phyloP scores from a whole-genome alignment of 163 green algal species.

The Botryococcus braunii region DNA sequence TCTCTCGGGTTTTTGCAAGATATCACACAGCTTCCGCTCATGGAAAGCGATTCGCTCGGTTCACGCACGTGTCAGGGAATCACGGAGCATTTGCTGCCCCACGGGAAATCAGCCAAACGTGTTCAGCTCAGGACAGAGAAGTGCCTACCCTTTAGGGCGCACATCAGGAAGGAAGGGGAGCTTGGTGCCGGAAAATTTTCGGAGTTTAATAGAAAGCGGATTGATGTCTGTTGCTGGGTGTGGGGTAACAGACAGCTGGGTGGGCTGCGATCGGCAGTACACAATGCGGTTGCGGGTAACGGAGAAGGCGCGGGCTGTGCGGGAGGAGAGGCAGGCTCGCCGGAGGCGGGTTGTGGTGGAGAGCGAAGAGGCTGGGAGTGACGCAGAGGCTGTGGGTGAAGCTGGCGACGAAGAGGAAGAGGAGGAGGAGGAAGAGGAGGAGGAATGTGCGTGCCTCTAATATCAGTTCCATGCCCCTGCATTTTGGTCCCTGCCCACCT shows the following conservation, averaged over 20 bases:
- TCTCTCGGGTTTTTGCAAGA: too few relatives aligned
- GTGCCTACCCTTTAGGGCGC: not conserved
- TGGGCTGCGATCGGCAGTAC: constrained; percentile 50
- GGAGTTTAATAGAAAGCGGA: not conserved
- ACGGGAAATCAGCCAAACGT: not conserved
- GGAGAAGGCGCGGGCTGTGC: constrained; percentile 34
- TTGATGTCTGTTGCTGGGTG: not conserved
- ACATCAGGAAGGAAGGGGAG: not conserved
- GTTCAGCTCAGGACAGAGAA: not conserved
- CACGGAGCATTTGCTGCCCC: not conserved
- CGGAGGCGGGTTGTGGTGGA: constrained; percentile 15
- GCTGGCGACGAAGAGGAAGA: constrained; percentile 33
- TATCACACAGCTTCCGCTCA: too few relatives aligned
- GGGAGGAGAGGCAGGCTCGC: constrained; percentile 35
- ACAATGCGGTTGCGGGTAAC: constrained; percentile 36
- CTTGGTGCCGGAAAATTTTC: not conserved
- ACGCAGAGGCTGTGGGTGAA: constrained; percentile 19
- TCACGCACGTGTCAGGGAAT: not conserved
- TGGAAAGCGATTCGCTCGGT: too few relatives aligned
- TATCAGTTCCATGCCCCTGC: too few relatives aligned
- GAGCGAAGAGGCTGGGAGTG: not conserved
- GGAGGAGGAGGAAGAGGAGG: constrained; percentile 36
- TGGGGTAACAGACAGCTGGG: constrained; percentile 53
- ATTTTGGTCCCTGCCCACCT: too few relatives aligned
- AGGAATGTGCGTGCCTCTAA: constrained; percentile 24